phyloP scores from a whole-genome alignment of 1,139 yeast genomes.

The Geotrichum histeridarum region DNA sequence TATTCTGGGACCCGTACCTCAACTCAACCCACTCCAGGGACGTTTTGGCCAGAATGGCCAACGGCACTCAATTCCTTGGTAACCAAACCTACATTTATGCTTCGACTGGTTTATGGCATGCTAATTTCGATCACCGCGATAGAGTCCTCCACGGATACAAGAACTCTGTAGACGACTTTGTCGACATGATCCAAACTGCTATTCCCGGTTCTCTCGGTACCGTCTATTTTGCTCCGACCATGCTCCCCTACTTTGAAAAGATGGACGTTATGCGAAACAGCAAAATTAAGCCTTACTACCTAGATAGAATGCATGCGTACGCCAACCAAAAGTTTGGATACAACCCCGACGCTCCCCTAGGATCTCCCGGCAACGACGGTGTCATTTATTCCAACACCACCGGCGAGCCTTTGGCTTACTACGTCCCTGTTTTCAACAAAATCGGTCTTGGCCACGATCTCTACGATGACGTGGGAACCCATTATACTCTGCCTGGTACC shows the following conservation, averaged over 20 bases:
- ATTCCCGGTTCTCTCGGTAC: slow-evolving; percentile 11
- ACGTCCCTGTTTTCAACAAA: slow-evolving; percentile 16
- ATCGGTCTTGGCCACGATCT: slow-evolving; percentile 15
- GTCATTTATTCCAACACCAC: slow-evolving; percentile 6
- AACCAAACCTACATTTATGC: slow-evolving; percentile 8
- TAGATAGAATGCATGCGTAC: slow-evolving; percentile 12
- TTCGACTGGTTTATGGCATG: slow-evolving; percentile 21
- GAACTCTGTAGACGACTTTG: slow-evolving; percentile 7
- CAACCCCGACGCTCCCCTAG: neutral
- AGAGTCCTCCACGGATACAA: slow-evolving; percentile 10
- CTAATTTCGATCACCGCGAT: slow-evolving; percentile 17
- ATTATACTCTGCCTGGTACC: slow-evolving; percentile 11
- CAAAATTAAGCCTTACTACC: slow-evolving; percentile 3
- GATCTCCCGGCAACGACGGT: slow-evolving; percentile 5
- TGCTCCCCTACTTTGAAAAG: slow-evolving; percentile 10
- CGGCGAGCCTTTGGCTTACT: neutral
- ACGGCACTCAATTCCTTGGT: neutral
- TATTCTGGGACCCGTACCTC: slow-evolving; percentile 18
- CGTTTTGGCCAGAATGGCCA: neutral
- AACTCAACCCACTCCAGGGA: slow-evolving; percentile 1
- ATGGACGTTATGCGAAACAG: slow-evolving; percentile 11
- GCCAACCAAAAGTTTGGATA: slow-evolving; percentile 13
- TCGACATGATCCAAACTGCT: slow-evolving; percentile 5
- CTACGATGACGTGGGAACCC: slow-evolving; percentile 15
- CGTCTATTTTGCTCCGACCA: slow-evolving; percentile 19